A percentile compares a stretch with the other conserved stretches of the same genome.
These are phyloP conservation scores for Coniferiporia weirii DNA, from an alignment of 1,284 basidiomycete species.

Conservation along the genomic window DNA sequence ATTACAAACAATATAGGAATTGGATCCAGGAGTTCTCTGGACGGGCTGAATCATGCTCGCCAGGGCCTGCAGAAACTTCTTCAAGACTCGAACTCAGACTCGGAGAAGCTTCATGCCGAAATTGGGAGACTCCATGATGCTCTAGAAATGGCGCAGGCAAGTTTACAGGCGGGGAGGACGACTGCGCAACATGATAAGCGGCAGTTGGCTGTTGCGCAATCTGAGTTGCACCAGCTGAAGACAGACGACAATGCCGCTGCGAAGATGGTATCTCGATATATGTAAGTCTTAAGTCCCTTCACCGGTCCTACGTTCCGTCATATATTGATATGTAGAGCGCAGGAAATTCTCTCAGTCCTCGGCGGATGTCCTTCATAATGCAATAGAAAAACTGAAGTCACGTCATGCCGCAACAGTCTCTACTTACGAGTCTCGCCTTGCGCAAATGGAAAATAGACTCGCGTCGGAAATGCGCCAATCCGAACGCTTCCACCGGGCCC, in stretches of 20 bases:
- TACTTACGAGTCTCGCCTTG: conserved; percentile 45
- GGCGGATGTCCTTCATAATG: conserved; percentile 62
- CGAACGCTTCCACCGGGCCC: conserved; percentile 49
- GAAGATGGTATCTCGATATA: conserved; percentile 84
- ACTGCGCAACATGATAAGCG: conserved; percentile 37
- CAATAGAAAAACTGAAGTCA: conserved; percentile 53
- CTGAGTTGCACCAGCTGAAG: conserved; percentile 54
- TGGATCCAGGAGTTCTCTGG: conserved; percentile 5
- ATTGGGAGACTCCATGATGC: conserved; percentile 42
- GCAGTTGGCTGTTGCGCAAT: conserved; percentile 42
- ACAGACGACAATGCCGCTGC: conserved; percentile 76
- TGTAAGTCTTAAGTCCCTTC: conserved; percentile 43
- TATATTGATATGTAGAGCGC: conserved; percentile 6
- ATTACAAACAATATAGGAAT: neutral
- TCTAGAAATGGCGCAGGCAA: conserved; percentile 37
- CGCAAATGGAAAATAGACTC: conserved; percentile 41
- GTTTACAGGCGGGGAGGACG: conserved; percentile 44
- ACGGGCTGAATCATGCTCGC: conserved; percentile 15
- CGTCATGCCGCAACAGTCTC: conserved; percentile 61
- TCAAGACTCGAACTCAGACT: conserved; percentile 44
- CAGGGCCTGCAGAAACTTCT: conserved; percentile 44
- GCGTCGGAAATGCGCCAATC: conserved; percentile 39
- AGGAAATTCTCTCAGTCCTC: conserved; percentile 86
- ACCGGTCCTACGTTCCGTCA: conserved; percentile 6
- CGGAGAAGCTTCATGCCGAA: conserved; percentile 41